Evolutionary conservation across 345 rosid genomes (phyloP), one percentile per base, ranked within the genome.

Genomic region (Salix purpurea): DNA sequence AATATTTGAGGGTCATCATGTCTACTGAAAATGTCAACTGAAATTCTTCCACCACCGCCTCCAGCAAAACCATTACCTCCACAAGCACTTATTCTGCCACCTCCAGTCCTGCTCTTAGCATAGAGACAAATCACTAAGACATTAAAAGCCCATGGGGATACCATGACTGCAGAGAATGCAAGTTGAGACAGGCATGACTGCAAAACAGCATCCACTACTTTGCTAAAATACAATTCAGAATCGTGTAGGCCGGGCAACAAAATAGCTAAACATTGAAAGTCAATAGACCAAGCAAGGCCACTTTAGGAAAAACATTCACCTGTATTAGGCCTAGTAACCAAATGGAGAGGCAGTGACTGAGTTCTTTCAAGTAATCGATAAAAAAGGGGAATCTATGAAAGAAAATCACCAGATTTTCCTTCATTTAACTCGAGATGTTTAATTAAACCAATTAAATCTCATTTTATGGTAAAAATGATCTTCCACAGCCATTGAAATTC

Each of bases 31-130:
- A 96, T 79, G 77, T 96, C 86, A 56, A 96, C 96, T 39, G 99
- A 83, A 83, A 94, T 87, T 91, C 99, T 92, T 80, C 99, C 99
- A 73, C 99, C 99, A 50, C 99, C 98, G 32, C 99, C 99, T 78
- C 98, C 99, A 69, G 86, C 98, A 85, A 87, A 94, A 81, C 99
- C 99, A 85, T 86, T 82, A 74, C 99, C 99, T 67, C 99, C 99
- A 82, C 97, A 90, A 23, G 99, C 97, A 83, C 97, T 96, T 74
- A 96, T 89, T 85, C 72, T 76, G 74, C 99, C 99, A 90, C 81
- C 74, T 87, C 99, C 99, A 66, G 86, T 92, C 99, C 99, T 96
- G 97, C 88, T 83, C 88, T 87, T 79, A 81, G 86, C 81, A 90
- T 73, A 83, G 77, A 74, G 37, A 78, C 69, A 80, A 54, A 73